phyloP scores from a whole-genome alignment of 306 rosid species.

The Gynostemma pentaphyllum region DNA sequence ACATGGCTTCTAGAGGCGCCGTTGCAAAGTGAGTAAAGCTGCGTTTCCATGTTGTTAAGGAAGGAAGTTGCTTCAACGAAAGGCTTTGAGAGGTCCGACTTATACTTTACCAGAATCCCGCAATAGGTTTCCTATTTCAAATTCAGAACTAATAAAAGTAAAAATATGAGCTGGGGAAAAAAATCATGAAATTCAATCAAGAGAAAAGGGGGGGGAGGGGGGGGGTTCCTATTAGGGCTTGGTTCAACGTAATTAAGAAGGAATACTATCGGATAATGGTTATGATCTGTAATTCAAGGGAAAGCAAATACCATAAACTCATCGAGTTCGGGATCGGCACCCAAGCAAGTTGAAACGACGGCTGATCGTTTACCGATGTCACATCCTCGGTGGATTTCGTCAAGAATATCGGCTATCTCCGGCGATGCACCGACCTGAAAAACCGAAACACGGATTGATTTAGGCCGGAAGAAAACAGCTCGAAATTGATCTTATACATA shows the following conservation, averaged over 20 bases:
- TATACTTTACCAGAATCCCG: constrained; percentile 37
- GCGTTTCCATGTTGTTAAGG: constrained; percentile 46
- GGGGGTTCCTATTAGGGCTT: constrained; percentile 22
- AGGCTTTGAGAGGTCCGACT: constrained; percentile 51
- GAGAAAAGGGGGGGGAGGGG: neutral
- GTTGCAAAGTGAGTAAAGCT: constrained; percentile 43
- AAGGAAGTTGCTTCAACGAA: constrained; percentile 56
- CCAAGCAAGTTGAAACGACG: constrained; percentile 18
- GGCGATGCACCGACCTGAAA: constrained; percentile 68
- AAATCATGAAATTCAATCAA: neutral
- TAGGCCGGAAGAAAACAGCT: neutral
- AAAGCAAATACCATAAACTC: constrained; percentile 50
- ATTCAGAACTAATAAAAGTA: neutral
- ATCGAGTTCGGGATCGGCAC: constrained; percentile 70
- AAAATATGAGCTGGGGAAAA: neutral
- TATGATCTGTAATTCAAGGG: neutral
- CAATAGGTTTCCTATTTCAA: constrained; percentile 41
- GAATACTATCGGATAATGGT: neutral
- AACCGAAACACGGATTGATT: neutral
- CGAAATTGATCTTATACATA: neutral
- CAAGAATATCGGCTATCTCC: constrained; percentile 35
- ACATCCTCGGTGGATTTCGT: constrained; percentile 29
- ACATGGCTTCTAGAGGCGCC: constrained; percentile 16
- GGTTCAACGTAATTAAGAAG: neutral
- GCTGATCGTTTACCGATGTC: constrained; percentile 13